Percentiles rank a stretch among this genome's conserved stretches.
Evolutionary conservation across 257 asterid genomes (phyloP).

Genomic region (Plectranthus barbatus): DNA sequence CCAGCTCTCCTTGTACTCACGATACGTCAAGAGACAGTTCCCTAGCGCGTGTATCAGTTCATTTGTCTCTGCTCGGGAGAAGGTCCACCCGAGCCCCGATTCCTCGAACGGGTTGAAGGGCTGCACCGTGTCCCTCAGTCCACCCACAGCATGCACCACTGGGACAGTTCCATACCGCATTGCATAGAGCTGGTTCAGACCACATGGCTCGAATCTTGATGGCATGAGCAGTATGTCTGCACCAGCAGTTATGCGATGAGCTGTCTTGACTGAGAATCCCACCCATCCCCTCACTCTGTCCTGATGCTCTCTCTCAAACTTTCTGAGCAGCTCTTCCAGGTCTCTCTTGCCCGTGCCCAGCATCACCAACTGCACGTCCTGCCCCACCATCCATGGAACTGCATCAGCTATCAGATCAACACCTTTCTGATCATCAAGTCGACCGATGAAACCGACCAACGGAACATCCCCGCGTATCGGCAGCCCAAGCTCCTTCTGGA

Average conservation of each 20-base stretch:
- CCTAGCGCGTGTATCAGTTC: slow-evolving; percentile 64
- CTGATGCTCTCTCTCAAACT: slow-evolving; percentile 50
- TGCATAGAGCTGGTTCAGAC: slow-evolving; percentile 92
- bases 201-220: slow-evolving; percentile 94
- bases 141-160: slow-evolving; percentile 93
- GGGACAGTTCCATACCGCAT: slow-evolving; percentile 89
- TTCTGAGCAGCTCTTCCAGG: slow-evolving; percentile 69
- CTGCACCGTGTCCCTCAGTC: slow-evolving; percentile 78
- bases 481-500: slow-evolving; percentile 81
- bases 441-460: slow-evolving; percentile 79
- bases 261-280: slow-evolving; percentile 79
- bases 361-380: slow-evolving; percentile 82
- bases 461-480: slow-evolving; percentile 59
- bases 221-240: slow-evolving; percentile 86
- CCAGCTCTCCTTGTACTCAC: slow-evolving; percentile 75
- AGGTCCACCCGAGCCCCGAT: slow-evolving; percentile 91
- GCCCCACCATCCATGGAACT: slow-evolving; percentile 86
- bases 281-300: slow-evolving; percentile 84
- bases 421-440: slow-evolving; percentile 89
- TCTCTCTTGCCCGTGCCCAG: slow-evolving; percentile 81
- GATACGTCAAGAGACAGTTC: slow-evolving; percentile 70
- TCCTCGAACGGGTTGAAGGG: slow-evolving; percentile 81
- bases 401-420: slow-evolving; percentile 87
- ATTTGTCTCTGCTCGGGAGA: slow-evolving; percentile 44
- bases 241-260: slow-evolving; percentile 90